Evolutionary conservation across 371 early-diverging fungal species (phyloP).

Genomic region (Mucor circinelloides): DNA sequence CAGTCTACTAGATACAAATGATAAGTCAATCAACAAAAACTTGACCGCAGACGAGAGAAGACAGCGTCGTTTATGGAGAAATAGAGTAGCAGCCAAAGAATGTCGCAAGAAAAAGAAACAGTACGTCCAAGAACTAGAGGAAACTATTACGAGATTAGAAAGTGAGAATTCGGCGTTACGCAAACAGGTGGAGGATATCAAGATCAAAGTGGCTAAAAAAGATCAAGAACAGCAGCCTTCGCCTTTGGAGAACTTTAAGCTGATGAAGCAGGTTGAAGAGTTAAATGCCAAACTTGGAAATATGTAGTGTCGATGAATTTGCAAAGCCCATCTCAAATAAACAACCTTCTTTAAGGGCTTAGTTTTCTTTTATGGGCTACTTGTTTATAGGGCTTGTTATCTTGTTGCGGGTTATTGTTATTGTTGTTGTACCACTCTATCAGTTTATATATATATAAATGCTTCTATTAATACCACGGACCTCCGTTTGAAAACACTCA

Average conservation of each 20-base stretch:
- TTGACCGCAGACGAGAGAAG: constrained; percentile 67
- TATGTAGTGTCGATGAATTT: background rate
- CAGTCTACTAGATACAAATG: background rate
- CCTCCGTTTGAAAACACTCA: background rate
- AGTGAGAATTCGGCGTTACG: constrained; percentile 63
- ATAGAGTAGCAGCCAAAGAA: constrained; percentile 80
- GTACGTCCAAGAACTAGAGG: constrained; percentile 72
- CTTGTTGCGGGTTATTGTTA: background rate
- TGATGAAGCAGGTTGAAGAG: constrained; percentile 66
- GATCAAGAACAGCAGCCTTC: constrained; percentile 41
- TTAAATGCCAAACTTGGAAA: constrained; percentile 65
- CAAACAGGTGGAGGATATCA: constrained; percentile 64
- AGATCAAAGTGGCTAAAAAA: constrained; percentile 1
- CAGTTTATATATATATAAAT: background rate
- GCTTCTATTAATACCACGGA: background rate
- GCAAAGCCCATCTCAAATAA: constrained; percentile 7
- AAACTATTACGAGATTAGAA: constrained; percentile 59
- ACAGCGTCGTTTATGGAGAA: constrained; percentile 72
- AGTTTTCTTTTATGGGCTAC: background rate
- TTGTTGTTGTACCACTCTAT: background rate
- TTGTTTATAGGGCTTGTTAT: background rate
- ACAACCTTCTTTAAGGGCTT: background rate
- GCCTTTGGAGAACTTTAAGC: constrained; percentile 43
- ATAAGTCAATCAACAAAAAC: background rate
- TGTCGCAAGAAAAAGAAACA: constrained; percentile 83